Percentiles rank a stretch among this genome's conserved stretches.
These are phyloP conservation scores for Boletus sp. DNA, from an alignment of 768 basidiomycete species.

Conservation along the genomic window DNA sequence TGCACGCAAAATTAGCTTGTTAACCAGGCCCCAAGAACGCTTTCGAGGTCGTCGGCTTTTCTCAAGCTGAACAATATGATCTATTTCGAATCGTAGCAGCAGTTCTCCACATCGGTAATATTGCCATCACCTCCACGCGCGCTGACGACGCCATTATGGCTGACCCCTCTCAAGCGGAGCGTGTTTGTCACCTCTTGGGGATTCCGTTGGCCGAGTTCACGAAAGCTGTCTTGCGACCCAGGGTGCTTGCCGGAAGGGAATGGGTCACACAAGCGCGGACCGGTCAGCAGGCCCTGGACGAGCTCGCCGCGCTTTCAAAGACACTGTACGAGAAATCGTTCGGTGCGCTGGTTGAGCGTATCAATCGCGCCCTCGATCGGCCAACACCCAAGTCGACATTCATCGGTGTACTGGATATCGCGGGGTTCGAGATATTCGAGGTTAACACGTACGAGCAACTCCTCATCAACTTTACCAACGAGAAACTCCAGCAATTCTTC, in stretches of 20 bases:
- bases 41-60: conserved; percentile 87
- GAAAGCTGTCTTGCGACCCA: conserved; percentile 83
- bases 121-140: conserved; percentile 72
- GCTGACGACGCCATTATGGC: conserved; percentile 78
- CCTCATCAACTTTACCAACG: conserved; percentile 98
- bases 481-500: conserved; percentile 96
- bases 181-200: conserved; percentile 87
- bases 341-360: conserved; percentile 87
- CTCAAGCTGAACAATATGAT: conserved; percentile 78
- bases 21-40: conserved; percentile 50
- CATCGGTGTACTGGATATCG: conserved; percentile 98
- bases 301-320: conserved; percentile 88
- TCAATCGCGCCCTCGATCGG: conserved; percentile 91
- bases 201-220: conserved; percentile 85
- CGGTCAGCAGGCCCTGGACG: conserved; percentile 87
- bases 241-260: conserved; percentile 90
- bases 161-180: conserved; percentile 82
- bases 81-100: conserved; percentile 93
- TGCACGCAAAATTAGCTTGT: neutral
- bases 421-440: conserved; percentile 97
- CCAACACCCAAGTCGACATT: conserved; percentile 90
- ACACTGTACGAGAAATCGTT: conserved; percentile 97
- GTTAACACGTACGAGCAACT: conserved; percentile 96
- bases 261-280: conserved; percentile 96
- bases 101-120: conserved; percentile 94